Evolutionary conservation across 1,284 basidiomycete species (phyloP).

Genomic region (Boletus subluridellus): DNA sequence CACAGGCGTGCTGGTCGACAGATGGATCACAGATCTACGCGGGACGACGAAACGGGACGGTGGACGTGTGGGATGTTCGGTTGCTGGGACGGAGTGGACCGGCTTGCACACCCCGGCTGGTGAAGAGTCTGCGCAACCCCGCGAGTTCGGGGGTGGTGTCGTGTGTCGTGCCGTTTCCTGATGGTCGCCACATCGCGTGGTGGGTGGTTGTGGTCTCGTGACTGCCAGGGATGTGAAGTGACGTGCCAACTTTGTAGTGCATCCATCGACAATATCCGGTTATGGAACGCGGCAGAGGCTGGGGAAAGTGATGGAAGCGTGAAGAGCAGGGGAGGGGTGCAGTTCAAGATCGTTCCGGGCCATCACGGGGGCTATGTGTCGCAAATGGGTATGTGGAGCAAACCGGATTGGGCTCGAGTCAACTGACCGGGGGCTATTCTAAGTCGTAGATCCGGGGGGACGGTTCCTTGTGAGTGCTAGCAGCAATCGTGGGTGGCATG

Average conservation of each 20-base stretch:
- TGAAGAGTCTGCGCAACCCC: constrained; percentile 84
- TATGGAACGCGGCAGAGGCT: constrained; percentile 89
- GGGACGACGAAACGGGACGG: constrained; percentile 84
- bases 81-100: constrained; percentile 60
- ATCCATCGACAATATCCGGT: constrained; percentile 87
- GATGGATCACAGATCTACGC: constrained; percentile 88
- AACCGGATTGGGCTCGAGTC: constrained; percentile 12
- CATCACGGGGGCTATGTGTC: constrained; percentile 94
- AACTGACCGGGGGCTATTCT: constrained; percentile 21
- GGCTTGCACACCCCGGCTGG: constrained; percentile 61
- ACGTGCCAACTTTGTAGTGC: constrained; percentile 51
- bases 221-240: constrained; percentile 23
- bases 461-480: constrained; percentile 88
- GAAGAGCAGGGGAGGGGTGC: constrained; percentile 61
- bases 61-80: constrained; percentile 94
- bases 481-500: constrained; percentile 94
- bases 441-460: constrained; percentile 85
- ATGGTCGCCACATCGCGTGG: constrained; percentile 88
- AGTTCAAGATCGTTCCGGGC: constrained; percentile 95
- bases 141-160: constrained; percentile 88
- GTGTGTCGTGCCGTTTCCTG: constrained; percentile 86
- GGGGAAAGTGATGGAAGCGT: constrained; percentile 60
- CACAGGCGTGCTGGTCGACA: constrained; percentile 89
- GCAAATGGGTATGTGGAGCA: constrained; percentile 67
- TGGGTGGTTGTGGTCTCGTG: constrained; percentile 38